Evolutionary conservation across 108 stramenopile genomes (phyloP), one percentile per base, ranked within the genome.

Genomic region (Craspedostauros australis): DNA sequence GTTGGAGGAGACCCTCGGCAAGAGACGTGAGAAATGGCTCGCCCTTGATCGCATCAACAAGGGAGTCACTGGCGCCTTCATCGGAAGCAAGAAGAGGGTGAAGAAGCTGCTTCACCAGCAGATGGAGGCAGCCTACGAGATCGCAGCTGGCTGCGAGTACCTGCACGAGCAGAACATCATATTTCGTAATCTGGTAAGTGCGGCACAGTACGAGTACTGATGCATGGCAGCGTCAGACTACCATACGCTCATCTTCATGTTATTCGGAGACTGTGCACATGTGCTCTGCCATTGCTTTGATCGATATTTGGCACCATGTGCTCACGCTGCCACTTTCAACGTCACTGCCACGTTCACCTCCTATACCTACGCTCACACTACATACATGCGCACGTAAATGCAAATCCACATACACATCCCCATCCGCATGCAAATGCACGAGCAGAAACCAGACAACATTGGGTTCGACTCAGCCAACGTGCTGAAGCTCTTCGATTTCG

Each of bases 401-500:
- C n/a, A n/a, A n/a, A n/a, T n/a, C n/a, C n/a, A n/a, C n/a, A n/a
- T n/a, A n/a, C n/a, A n/a, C n/a, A n/a, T n/a, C n/a, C n/a, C n/a
- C n/a, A n/a, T n/a, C n/a, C n/a, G n/a, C n/a, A n/a, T n/a, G n/a
- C n/a, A n/a, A n/a, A 36, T 34, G 2, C 1, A 20, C 28, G 42
- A 25, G 32, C 36, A 14, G 38, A 64, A 54, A 21, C 42, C 43
- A 15, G 54, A 33, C 2, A 60, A 60, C 39, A 27, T 60, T 40
- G 58, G 58, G 39, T 60, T 8, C 22, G 58, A 60, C 49, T 26
- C 33, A 1, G 20, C 36, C 37, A 38, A 60, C 27, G 27, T 60
- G 1, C 58, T 69, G 28, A 76, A 76, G 33, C 21, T 73, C 2
- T 79, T 79, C 31, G 79, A 80, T 44, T 80, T 80, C 46, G 79